Evolutionary conservation across 352 stramenopile genomes (phyloP).

Genomic region (Halophytophthora polymorphica): DNA sequence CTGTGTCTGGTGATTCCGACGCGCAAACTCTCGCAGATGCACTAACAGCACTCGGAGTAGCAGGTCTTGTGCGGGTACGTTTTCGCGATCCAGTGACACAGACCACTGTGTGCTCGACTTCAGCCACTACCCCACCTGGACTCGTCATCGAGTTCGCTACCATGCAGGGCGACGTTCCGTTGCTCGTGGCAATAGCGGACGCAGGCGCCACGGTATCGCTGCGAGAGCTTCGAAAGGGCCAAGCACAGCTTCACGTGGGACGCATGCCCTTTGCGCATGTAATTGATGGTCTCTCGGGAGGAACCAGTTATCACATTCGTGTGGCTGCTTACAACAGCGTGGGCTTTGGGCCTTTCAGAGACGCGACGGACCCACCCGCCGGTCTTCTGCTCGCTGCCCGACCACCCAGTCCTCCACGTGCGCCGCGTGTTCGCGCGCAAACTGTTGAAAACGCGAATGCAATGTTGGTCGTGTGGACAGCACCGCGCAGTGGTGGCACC

Average conservation of each 20-base stretch:
- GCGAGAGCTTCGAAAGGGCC: constrained; percentile 51
- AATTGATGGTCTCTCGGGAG: constrained; percentile 68
- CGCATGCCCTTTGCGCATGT: constrained; percentile 83
- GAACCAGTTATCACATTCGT: constrained; percentile 85
- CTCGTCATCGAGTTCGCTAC: constrained; percentile 63
- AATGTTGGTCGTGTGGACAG: constrained; percentile 70
- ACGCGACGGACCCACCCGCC: constrained; percentile 29
- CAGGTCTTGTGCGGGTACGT: constrained; percentile 50
- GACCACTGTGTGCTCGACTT: constrained; percentile 40
- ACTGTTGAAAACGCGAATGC: constrained; percentile 28
- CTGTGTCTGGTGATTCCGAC: constrained; percentile 3
- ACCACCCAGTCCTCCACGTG: constrained; percentile 43
- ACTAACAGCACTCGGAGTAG: constrained; percentile 50
- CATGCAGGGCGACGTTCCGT: constrained; percentile 43
- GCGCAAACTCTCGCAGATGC: constrained; percentile 33
- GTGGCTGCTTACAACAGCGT: constrained; percentile 94
- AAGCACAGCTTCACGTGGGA: constrained; percentile 52
- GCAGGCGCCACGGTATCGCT: constrained; percentile 13
- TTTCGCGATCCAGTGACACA: constrained; percentile 36
- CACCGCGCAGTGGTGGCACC: constrained; percentile 80
- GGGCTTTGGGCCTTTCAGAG: constrained; percentile 84
- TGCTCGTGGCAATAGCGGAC: constrained; percentile 15
- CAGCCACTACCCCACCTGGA: constrained; percentile 18
- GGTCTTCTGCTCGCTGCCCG: constrained; percentile 30
- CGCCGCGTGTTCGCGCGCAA: constrained; percentile 74